Base-by-base conservation (phyloP, 1,139 yeast species). In the Geotrichum bryndzae region DNA sequence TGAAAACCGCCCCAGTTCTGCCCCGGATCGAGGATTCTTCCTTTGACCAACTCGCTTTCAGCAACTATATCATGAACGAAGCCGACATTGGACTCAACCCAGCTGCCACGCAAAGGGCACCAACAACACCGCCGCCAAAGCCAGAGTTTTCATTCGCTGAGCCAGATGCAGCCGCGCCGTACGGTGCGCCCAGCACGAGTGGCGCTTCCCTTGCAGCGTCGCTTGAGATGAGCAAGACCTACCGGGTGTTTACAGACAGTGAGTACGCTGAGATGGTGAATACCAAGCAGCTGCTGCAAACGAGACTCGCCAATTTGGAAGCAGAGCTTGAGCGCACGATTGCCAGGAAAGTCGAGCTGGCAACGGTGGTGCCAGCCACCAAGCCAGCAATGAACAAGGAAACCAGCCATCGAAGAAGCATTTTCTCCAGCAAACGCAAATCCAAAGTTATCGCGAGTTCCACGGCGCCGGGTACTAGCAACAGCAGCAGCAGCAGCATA, bases 1-100 rank as follows among this genome's bases (percentile, higher is more conserved):
- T 54, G 56, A 54, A 13, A 11, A 22, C 23, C 45, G 54, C 54
- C 2, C 61, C 61, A 22, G 35, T 52, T 23, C 41, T 59, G 45
- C 58, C 58, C 13, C 52, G 51, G 29, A 31, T 59, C 25, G 58
- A 59, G 7, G 38, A 53, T 13, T 27, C 55, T 10, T 45, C 53
- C 7, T 59, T 59, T 59, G 61, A 59, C 27, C 51, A 55, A 22
- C 58, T 59, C 5, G 45, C 50, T 10, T 59, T 59, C 29, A 27
- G 45, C 27, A 52, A 55, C 50, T 59, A 51, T 23, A 53, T 45
- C n/a, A 18, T 33, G 55, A n/a, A 22, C 31, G 8, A 23, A 8
- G n/a, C 52, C 22, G 10, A 8, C 23, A 8, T n/a, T 3, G 25
- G 23, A 22, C 51, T 22, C 10, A n/a, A 2, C 23, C 51, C 6